These are phyloP conservation scores for Sclerotinia borealis DNA, from an alignment of 2,329 filamentous ascomycete genomes.

Conservation along the genomic window DNA sequence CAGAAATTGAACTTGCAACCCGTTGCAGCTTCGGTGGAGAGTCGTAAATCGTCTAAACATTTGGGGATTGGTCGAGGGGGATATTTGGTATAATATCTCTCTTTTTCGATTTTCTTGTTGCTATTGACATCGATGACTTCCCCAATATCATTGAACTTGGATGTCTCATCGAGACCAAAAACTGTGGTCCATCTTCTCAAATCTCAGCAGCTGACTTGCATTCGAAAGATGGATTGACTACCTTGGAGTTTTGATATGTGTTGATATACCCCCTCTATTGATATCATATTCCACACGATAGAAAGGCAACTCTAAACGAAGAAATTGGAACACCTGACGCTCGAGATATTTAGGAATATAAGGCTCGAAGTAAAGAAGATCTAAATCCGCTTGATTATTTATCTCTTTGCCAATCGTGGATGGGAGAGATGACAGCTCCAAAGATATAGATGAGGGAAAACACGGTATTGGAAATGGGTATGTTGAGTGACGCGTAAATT, in stretches of 20 bases:
- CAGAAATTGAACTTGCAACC: slow-evolving; percentile 70
- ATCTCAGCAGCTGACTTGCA: slow-evolving; percentile 30
- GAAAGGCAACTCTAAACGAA: slow-evolving; percentile 66
- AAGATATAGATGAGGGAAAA: slow-evolving; percentile 37
- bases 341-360: slow-evolving; percentile 56
- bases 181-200: slow-evolving; percentile 56
- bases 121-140: slow-evolving; percentile 41
- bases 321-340: slow-evolving; percentile 60
- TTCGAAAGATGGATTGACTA: slow-evolving; percentile 17
- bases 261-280: slow-evolving; percentile 56
- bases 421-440: slow-evolving; percentile 41
- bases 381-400: slow-evolving; percentile 62
- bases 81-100: slow-evolving; percentile 50
- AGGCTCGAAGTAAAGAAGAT: slow-evolving; percentile 70
- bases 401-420: slow-evolving; percentile 49
- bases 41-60: slow-evolving; percentile 59
- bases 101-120: slow-evolving; percentile 36
- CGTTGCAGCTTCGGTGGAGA: slow-evolving; percentile 58
- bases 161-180: slow-evolving; percentile 56
- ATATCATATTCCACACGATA: slow-evolving; percentile 71
- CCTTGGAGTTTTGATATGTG: slow-evolving; percentile 52
- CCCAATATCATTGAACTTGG: slow-evolving; percentile 46
- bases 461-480: slow-evolving; percentile 48
- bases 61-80: slow-evolving; percentile 63
- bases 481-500: slow-evolving; percentile 36